Evolutionary conservation across 1,284 basidiomycete genomes (phyloP).

Genomic region (Microbotryomycetes sp.): DNA sequence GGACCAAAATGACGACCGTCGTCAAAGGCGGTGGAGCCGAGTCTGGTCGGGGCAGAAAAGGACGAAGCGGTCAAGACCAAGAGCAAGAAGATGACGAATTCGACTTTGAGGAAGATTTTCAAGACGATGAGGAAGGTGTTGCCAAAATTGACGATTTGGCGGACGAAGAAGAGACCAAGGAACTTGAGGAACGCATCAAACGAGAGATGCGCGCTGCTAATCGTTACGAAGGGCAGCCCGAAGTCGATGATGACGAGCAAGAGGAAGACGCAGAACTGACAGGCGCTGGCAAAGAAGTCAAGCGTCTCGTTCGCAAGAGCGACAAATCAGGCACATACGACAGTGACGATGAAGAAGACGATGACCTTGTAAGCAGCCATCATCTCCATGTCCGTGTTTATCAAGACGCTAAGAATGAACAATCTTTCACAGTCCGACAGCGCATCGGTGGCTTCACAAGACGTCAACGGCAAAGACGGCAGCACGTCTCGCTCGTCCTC

Average conservation of each 20-base stretch:
- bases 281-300: slow-evolving; percentile 65
- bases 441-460: slow-evolving; percentile 7
- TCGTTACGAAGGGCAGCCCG: slow-evolving; percentile 59
- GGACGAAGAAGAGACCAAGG: slow-evolving; percentile 76
- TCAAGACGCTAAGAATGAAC: too few relatives aligned
- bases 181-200: slow-evolving; percentile 81
- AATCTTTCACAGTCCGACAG: not conserved
- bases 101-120: slow-evolving; percentile 73
- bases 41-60: slow-evolving; percentile 16
- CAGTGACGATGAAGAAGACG: slow-evolving; percentile 67
- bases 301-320: slow-evolving; percentile 64
- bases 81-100: slow-evolving; percentile 58
- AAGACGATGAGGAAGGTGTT: slow-evolving; percentile 70
- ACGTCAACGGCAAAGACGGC: not conserved
- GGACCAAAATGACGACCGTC: slow-evolving; percentile 16
- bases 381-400: slow-evolving; percentile 64
- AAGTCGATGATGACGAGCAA: slow-evolving; percentile 66
- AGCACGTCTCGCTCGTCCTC: not conserved
- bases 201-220: slow-evolving; percentile 71
- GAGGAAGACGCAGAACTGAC: slow-evolving; percentile 53
- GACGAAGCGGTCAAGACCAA: slow-evolving; percentile 12
- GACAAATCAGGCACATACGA: slow-evolving; percentile 44
- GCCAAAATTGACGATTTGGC: slow-evolving; percentile 56
- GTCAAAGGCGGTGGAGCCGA: slow-evolving; percentile 20
- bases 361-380: slow-evolving; percentile 60